These are phyloP conservation scores for Prinsepia uniflora DNA, from an alignment of 306 rosid genomes.

Conservation along the genomic window DNA sequence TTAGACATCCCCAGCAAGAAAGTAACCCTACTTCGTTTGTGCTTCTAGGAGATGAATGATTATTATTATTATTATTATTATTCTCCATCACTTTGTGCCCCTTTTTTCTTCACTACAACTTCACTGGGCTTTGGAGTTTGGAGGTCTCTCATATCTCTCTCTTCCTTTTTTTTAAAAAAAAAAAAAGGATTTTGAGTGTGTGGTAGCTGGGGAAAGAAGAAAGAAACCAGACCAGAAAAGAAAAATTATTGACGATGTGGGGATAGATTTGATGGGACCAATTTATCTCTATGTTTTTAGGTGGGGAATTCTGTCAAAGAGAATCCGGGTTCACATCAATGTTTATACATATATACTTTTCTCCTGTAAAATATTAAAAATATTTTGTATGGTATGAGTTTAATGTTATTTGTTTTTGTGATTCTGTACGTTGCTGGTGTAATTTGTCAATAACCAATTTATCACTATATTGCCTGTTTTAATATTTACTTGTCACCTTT, in stretches of 20 bases:
- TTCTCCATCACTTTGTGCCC: conserved; percentile 33
- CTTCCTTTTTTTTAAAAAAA: neutral
- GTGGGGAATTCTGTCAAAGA: neutral
- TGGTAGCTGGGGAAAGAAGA: conserved; percentile 36
- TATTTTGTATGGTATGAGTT: too few relatives aligned
- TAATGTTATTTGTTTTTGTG: too few relatives aligned
- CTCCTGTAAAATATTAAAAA: too few relatives aligned
- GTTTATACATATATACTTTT: too few relatives aligned
- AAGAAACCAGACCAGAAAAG: too few relatives aligned
- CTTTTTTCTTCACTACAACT: neutral
- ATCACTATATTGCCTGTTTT: too few relatives aligned
- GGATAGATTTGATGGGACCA: neutral
- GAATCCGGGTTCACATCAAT: neutral
- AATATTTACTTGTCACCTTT: too few relatives aligned
- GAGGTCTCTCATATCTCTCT: neutral
- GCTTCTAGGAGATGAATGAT: conserved; percentile 29
- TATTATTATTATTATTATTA: neutral
- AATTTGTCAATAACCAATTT: too few relatives aligned
- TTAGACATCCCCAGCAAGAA: conserved; percentile 63
- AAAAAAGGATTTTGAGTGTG: conserved; percentile 42
- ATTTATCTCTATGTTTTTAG: neutral
- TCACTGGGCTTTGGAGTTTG: too few relatives aligned
- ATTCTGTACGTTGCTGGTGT: too few relatives aligned
- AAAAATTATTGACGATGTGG: neutral
- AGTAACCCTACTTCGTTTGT: conserved; percentile 24